Conservation (phyloP, 2,329 filamentous ascomycete genomes). For the Phialophora tarda region DNA sequence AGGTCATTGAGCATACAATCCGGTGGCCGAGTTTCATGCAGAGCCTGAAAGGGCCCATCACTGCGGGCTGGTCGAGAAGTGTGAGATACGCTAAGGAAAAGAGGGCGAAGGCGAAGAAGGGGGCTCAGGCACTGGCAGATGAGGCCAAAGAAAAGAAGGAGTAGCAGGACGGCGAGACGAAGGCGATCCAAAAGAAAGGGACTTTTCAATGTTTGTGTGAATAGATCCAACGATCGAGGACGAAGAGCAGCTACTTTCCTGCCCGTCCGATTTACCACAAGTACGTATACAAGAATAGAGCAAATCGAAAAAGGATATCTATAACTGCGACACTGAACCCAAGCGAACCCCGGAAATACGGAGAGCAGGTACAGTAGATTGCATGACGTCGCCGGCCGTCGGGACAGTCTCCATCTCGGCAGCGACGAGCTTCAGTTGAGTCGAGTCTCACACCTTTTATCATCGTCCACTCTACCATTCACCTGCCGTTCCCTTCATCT, state of each 20-base stretch:
- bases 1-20: slow-evolving; percentile 84
- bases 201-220: slow-evolving; percentile 20
- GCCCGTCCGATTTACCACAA: slow-evolving; percentile 21
- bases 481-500: neutral
- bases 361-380: too few relatives aligned
- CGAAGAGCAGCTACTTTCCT: slow-evolving; percentile 38
- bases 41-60: slow-evolving; percentile 81
- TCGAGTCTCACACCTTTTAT: neutral
- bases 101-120: slow-evolving; percentile 53
- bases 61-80: slow-evolving; percentile 72
- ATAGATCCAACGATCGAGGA: slow-evolving; percentile 3
- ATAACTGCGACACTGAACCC: neutral
- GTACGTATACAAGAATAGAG: neutral
- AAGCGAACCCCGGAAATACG: neutral
- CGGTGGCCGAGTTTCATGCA: slow-evolving; percentile 90
- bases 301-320: neutral
- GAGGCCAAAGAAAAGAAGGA: slow-evolving; percentile 21
- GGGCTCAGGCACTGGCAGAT: slow-evolving; percentile 24
- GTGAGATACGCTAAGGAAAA: slow-evolving; percentile 84
- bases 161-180: neutral
- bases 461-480: neutral
- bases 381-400: too few relatives aligned
- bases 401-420: neutral
- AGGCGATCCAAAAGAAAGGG: neutral
- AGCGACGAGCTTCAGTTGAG: neutral